Base-by-base conservation (phyloP, 1,284 basidiomycete genomes). In the Puccinia triticina region DNA sequence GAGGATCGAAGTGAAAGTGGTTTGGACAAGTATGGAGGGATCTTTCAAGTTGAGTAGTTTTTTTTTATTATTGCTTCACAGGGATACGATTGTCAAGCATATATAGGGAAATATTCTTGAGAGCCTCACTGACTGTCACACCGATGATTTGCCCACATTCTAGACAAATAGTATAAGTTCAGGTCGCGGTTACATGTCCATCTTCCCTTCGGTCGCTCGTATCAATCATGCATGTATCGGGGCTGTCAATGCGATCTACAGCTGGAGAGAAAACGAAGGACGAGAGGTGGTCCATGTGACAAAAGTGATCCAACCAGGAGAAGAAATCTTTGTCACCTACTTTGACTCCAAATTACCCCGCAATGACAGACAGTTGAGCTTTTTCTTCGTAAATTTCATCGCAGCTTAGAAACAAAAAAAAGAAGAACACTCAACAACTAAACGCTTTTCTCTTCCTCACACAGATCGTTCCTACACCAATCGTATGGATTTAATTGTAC, bases 151-250 rank as follows among this genome's bases (percentile, higher is more conserved):
- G 11, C 3, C 29, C 66, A 26, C 26, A 66, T 21, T 55, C 26
- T 53, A 82, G 79, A 82, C 79, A 40, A 82, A 82, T 59, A 61
- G 67, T n/a, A 74, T 82, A 29, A 67, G 48, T 43, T 57, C 71
- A 40, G 79, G 79, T 37, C 40, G 32, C 26, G 61, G 69, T n/a
- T 71, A 37, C n/a, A 73, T 75, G 50, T 72, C 57, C 53, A 75
- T 82, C 50, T 82, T 82, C 40, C 72, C 79, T 37, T 64, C 71
- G 14, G 53, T 82, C 46, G 48, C 79, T 40, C 71, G 79, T 48
- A 7, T 82, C 46, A 82, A 82, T 73, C 79, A 82, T 67, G 79
- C 67, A 64, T 82, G 79, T 57, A 59, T 26, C 21, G 72, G 79
- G 37, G 79, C 79, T 18, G 71, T 73, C 37, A 82, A 82, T 48